Evolutionary conservation across 768 basidiomycete genomes (phyloP).

Genomic region (Tylopilus felleus): DNA sequence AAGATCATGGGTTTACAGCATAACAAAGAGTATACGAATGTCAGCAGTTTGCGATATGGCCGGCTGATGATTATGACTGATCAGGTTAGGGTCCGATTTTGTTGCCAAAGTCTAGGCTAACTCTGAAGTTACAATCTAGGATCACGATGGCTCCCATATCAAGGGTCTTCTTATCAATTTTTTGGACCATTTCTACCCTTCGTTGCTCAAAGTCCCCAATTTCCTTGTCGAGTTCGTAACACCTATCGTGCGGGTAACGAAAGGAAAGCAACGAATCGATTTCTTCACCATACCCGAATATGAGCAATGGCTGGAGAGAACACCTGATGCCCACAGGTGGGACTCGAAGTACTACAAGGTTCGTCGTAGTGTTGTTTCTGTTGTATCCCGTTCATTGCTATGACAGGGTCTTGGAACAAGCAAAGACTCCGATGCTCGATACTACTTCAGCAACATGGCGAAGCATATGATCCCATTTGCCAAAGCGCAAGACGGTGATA

Average conservation of each 20-base stretch:
- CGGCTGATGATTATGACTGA: conserved; percentile 99
- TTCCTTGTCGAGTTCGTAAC: conserved; percentile 99
- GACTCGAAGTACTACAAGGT: conserved; percentile 97
- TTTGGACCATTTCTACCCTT: conserved; percentile 95
- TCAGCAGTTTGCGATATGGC: conserved; percentile 79
- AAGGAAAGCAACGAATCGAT: conserved; percentile 72
- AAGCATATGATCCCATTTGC: conserved; percentile 96
- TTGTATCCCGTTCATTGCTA: conserved; percentile 2
- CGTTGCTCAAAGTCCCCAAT: conserved; percentile 81
- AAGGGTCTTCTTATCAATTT: conserved; percentile 99
- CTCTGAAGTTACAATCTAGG: conserved; percentile 44
- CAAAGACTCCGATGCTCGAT: conserved; percentile 81
- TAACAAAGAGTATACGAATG: conserved; percentile 78
- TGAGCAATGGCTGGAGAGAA: conserved; percentile 83
- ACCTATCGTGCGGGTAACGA: conserved; percentile 91
- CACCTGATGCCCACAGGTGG: conserved; percentile 79
- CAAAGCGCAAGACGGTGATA: conserved; percentile 74
- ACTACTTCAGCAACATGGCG: conserved; percentile 88
- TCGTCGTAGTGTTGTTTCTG: conserved; percentile 12
- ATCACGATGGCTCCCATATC: conserved; percentile 99
- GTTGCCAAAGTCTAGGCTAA: neutral
- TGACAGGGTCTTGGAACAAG: conserved; percentile 93
- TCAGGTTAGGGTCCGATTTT: conserved; percentile 57
- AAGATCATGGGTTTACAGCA: conserved; percentile 97
- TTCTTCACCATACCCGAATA: conserved; percentile 99